Conservation (phyloP, 495 filamentous ascomycete genomes). For the Schizothecium vesticola region DNA sequence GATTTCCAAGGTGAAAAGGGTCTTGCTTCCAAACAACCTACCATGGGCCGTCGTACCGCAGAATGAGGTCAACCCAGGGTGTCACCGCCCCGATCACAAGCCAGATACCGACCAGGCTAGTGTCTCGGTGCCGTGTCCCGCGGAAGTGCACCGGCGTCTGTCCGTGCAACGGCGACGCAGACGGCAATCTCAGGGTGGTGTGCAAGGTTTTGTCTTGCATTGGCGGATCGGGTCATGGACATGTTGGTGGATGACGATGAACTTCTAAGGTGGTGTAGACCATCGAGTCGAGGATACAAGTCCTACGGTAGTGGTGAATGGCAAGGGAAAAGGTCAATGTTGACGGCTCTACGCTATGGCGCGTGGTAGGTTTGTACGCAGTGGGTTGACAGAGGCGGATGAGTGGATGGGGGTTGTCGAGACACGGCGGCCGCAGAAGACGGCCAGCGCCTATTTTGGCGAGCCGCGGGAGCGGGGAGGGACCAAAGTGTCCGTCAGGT, state of each 20-base stretch:
- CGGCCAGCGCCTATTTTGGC: conserved; percentile 21
- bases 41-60: not conserved
- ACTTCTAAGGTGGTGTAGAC: not conserved
- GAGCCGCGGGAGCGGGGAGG: not conserved
- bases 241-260: not conserved
- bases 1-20: not conserved
- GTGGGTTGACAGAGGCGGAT: not conserved
- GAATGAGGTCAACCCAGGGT: not conserved
- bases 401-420: not conserved
- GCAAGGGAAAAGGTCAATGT: not conserved
- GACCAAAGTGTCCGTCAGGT: not conserved
- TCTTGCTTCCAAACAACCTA: not conserved
- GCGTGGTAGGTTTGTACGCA: too few relatives aligned
- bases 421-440: conserved; percentile 14
- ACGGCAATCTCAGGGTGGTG: not conserved
- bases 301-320: not conserved
- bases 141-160: not conserved
- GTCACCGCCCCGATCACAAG: not conserved
- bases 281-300: not conserved
- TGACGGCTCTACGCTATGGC: too few relatives aligned
- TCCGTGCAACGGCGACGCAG: not conserved
- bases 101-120: not conserved
- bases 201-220: not conserved
- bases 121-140: not conserved
- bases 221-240: not conserved